Evolutionary conservation across 2,329 filamentous ascomycete species (phyloP).

Genomic region (Calonectria fujianensis): DNA sequence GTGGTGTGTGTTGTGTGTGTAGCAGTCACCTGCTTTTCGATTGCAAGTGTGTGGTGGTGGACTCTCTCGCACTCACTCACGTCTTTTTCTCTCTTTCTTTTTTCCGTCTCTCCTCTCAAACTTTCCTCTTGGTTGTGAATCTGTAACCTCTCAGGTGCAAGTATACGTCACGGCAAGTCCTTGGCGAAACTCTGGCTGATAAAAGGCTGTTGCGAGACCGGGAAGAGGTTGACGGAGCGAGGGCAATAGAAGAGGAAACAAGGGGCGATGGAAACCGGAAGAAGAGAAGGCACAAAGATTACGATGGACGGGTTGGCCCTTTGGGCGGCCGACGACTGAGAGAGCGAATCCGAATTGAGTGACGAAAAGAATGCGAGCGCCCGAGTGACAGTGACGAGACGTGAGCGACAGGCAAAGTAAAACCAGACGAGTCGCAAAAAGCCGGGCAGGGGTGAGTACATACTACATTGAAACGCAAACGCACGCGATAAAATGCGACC

Average conservation of each 20-base stretch:
- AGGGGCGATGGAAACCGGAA: slow-evolving; percentile 2
- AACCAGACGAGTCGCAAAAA: slow-evolving; percentile 36
- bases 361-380: slow-evolving; percentile 20
- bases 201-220: slow-evolving; percentile 6
- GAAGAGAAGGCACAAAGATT: slow-evolving; percentile 9
- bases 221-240: background rate
- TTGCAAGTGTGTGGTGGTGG: background rate
- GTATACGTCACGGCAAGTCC: slow-evolving; percentile 31
- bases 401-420: slow-evolving; percentile 34
- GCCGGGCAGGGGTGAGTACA: slow-evolving; percentile 17
- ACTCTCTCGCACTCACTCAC: background rate
- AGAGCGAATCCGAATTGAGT: slow-evolving; percentile 16
- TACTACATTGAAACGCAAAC: slow-evolving; percentile 20
- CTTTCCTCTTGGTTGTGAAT: slow-evolving; percentile 22
- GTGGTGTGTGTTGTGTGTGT: slow-evolving; percentile 16
- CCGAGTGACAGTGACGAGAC: slow-evolving; percentile 23
- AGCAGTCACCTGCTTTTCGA: slow-evolving; percentile 26
- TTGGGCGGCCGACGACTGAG: background rate
- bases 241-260: background rate
- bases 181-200: slow-evolving; percentile 32
- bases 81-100: background rate
- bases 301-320: slow-evolving; percentile 26
- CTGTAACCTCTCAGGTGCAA: slow-evolving; percentile 30
- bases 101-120: background rate
- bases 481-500: slow-evolving; percentile 5